Conservation (phyloP, 768 basidiomycete genomes). For the Lactarius psammicola region DNA sequence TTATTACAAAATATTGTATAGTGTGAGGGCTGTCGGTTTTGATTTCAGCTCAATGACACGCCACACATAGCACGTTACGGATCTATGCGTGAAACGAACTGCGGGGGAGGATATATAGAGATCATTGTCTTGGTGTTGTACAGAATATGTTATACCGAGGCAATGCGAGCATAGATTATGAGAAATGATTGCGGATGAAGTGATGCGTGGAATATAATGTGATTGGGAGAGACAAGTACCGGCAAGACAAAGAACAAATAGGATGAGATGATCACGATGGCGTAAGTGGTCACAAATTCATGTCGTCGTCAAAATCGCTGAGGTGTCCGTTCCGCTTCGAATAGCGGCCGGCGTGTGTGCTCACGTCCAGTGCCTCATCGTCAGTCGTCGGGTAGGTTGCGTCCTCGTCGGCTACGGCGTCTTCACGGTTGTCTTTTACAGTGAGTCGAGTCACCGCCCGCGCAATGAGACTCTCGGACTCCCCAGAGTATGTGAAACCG, state of each 20-base stretch:
- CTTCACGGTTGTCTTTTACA: slow-evolving; percentile 34
- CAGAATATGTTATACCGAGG: slow-evolving; percentile 19
- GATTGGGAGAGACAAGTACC: slow-evolving; percentile 15
- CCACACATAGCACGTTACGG: slow-evolving; percentile 10
- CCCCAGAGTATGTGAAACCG: slow-evolving; percentile 87
- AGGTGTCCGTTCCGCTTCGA: slow-evolving; percentile 52
- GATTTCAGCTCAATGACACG: slow-evolving; percentile 8
- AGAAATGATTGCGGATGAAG: slow-evolving; percentile 14
- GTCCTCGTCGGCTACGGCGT: slow-evolving; percentile 37
- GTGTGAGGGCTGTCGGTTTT: slow-evolving; percentile 7
- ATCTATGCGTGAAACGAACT: slow-evolving; percentile 10
- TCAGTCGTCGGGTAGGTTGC: slow-evolving; percentile 55
- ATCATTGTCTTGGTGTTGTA: slow-evolving; percentile 22
- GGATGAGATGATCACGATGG: slow-evolving; percentile 12
- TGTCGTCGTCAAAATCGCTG: slow-evolving; percentile 38
- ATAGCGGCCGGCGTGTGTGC: slow-evolving; percentile 65
- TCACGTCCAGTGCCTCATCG: slow-evolving; percentile 72
- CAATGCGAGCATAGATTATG: slow-evolving; percentile 25
- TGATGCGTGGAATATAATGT: slow-evolving; percentile 21
- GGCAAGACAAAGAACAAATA: slow-evolving; percentile 2
- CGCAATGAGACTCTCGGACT: slow-evolving; percentile 52
- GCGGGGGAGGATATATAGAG: slow-evolving; percentile 4
- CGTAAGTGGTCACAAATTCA: slow-evolving; percentile 34
- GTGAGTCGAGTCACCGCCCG: slow-evolving; percentile 44
- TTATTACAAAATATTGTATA: slow-evolving; percentile 24